Evolutionary conservation across 179 eudicot species (phyloP).

Genomic region (Patellifolia procumbens): DNA sequence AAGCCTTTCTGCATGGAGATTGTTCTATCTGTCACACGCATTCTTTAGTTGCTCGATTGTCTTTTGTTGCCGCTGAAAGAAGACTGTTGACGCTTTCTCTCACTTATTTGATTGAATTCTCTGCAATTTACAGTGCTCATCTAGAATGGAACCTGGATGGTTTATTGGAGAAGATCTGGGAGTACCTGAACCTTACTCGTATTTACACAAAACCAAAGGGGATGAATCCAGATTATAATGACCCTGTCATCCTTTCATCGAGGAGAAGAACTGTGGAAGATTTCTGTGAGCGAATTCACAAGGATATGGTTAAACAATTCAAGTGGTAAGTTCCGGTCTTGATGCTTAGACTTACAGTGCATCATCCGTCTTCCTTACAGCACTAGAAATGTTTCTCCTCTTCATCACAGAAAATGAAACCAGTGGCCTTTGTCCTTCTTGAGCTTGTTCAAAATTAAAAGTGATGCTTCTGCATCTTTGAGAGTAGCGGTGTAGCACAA

Average conservation of each 20-base stretch:
- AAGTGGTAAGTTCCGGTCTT: constrained; percentile 65
- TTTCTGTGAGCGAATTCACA: constrained; percentile 86
- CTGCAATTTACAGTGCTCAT: constrained; percentile 84
- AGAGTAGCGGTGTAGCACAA: too few species aligned
- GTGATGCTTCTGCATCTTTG: too few species aligned
- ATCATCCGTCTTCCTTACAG: not conserved
- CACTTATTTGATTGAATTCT: not conserved
- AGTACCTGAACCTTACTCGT: constrained; percentile 88
- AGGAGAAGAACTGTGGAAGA: constrained; percentile 80
- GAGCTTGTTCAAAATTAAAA: not conserved
- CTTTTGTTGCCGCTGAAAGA: not conserved
- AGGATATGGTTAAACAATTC: constrained; percentile 90
- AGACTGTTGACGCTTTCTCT: not conserved
- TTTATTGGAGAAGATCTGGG: constrained; percentile 92
- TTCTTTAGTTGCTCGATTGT: not conserved
- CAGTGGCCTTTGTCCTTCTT: not conserved
- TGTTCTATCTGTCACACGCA: not conserved
- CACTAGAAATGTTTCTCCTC: not conserved
- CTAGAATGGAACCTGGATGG: constrained; percentile 99
- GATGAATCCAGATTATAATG: constrained; percentile 96
- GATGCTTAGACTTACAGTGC: not conserved
- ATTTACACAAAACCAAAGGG: constrained; percentile 99
- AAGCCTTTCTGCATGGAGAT: not conserved
- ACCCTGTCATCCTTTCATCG: constrained; percentile 93
- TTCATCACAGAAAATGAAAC: not conserved